These are phyloP conservation scores for Quercus glauca DNA, from an alignment of 306 rosid genomes.

Conservation along the genomic window DNA sequence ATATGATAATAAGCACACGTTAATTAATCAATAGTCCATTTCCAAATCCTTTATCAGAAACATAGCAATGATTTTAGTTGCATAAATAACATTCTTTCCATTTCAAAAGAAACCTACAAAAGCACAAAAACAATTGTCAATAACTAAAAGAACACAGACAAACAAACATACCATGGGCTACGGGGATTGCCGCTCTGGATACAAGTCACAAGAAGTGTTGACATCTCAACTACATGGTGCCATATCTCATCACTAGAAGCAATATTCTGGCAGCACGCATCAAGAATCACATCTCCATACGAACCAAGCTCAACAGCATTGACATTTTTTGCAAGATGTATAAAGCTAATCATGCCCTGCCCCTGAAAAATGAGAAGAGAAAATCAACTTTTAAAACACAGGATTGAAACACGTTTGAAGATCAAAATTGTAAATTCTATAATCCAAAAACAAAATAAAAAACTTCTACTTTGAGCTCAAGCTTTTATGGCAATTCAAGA, in stretches of 20 bases:
- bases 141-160: slow-evolving; percentile 8
- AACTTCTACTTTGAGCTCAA: no score
- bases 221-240: slow-evolving; percentile 73
- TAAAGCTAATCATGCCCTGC: slow-evolving; percentile 73
- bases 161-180: slow-evolving; percentile 63
- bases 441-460: no score
- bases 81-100: slow-evolving; percentile 17
- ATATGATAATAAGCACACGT: no score
- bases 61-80: slow-evolving; percentile 12
- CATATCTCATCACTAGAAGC: slow-evolving; percentile 81
- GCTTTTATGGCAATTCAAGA: no score
- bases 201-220: slow-evolving; percentile 60
- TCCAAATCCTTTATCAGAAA: background rate
- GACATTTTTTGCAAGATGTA: slow-evolving; percentile 66
- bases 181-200: slow-evolving; percentile 81
- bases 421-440: no score
- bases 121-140: background rate
- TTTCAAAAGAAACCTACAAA: slow-evolving; percentile 19
- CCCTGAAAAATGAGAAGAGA: slow-evolving; percentile 46
- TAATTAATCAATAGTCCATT: background rate
- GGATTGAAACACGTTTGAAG: no score
- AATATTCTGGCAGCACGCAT: slow-evolving; percentile 94
- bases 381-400: no score
- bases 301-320: slow-evolving; percentile 57
- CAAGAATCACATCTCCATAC: slow-evolving; percentile 78